Conservation (phyloP, 208 protist genomes). For the Leishmania amazonensis region DNA sequence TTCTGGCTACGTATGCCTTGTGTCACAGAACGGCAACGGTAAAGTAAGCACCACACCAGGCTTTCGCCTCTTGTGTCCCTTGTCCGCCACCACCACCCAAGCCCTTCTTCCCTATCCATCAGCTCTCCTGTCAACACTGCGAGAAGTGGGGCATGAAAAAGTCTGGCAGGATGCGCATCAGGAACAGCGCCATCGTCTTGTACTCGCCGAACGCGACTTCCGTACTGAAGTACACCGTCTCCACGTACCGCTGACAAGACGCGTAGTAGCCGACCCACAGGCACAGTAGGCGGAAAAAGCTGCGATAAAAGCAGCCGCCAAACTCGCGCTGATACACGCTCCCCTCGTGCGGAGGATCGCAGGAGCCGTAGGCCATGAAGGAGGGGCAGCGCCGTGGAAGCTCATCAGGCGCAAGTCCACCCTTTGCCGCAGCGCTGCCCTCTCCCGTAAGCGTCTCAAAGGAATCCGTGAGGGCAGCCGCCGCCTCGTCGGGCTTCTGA, state of each 20-base stretch:
- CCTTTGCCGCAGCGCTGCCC: background rate
- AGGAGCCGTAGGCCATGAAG: constrained; percentile 48
- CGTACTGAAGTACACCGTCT: constrained; percentile 83
- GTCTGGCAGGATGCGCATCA: constrained; percentile 71
- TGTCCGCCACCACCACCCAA: background rate
- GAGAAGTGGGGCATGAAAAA: constrained; percentile 56
- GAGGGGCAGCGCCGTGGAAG: constrained; percentile 26
- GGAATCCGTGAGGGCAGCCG: background rate
- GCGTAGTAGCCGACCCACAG: constrained; percentile 86
- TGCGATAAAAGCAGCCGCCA: constrained; percentile 81
- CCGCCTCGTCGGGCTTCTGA: background rate
- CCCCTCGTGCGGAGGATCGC: constrained; percentile 49
- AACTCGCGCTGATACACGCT: constrained; percentile 56
- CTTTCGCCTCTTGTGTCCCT: background rate
- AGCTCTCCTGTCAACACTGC: background rate
- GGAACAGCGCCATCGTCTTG: constrained; percentile 61
- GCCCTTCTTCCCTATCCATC: background rate
- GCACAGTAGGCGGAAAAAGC: constrained; percentile 85
- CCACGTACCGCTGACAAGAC: constrained; percentile 75
- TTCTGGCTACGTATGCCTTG: background rate
- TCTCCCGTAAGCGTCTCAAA: background rate
- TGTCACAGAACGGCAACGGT: background rate
- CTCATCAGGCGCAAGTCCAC: constrained; percentile 11
- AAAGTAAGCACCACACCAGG: background rate
- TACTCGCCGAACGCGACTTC: constrained; percentile 80